Conservation (phyloP, 2,329 filamentous ascomycete genomes). For the Aspergillus tamarii region DNA sequence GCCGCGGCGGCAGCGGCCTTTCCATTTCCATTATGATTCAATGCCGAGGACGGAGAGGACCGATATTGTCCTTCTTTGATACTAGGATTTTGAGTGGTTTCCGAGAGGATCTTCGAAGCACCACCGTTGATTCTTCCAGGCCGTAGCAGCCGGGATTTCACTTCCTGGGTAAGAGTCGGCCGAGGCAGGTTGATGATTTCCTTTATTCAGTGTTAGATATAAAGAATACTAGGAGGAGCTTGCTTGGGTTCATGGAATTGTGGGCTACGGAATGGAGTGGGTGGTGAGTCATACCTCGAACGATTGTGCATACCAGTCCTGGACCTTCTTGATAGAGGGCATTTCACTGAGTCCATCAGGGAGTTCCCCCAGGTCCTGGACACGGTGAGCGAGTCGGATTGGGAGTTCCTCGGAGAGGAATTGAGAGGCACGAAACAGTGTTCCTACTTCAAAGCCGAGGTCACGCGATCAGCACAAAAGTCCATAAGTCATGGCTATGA, state of each 20-base stretch:
- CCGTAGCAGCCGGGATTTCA: slow-evolving; percentile 74
- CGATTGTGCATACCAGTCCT: slow-evolving; percentile 98
- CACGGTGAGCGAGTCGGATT: slow-evolving; percentile 92
- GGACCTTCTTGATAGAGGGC: slow-evolving; percentile 92
- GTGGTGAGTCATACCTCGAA: slow-evolving; percentile 74
- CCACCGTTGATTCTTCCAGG: slow-evolving; percentile 56
- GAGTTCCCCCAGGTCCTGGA: slow-evolving; percentile 88
- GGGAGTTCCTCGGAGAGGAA: slow-evolving; percentile 98
- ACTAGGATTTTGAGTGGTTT: slow-evolving; percentile 88
- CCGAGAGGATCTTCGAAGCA: slow-evolving; percentile 70
- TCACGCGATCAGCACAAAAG: slow-evolving; percentile 20
- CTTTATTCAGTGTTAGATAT: slow-evolving; percentile 43
- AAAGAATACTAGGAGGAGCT: background rate
- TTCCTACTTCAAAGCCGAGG: slow-evolving; percentile 60
- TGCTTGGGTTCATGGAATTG: background rate
- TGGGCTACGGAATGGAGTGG: background rate
- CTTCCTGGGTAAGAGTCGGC: slow-evolving; percentile 73
- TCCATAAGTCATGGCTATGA: slow-evolving; percentile 6
- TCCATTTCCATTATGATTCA: slow-evolving; percentile 54
- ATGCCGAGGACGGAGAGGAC: slow-evolving; percentile 44
- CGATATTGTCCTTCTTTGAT: slow-evolving; percentile 80
- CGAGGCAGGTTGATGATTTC: slow-evolving; percentile 88
- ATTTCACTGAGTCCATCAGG: slow-evolving; percentile 97
- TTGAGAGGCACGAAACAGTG: slow-evolving; percentile 94
- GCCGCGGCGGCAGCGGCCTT: slow-evolving; percentile 53